Conservation (phyloP, 225 moss, liverwort and hornwort species). For the Marchantia paleacea region DNA sequence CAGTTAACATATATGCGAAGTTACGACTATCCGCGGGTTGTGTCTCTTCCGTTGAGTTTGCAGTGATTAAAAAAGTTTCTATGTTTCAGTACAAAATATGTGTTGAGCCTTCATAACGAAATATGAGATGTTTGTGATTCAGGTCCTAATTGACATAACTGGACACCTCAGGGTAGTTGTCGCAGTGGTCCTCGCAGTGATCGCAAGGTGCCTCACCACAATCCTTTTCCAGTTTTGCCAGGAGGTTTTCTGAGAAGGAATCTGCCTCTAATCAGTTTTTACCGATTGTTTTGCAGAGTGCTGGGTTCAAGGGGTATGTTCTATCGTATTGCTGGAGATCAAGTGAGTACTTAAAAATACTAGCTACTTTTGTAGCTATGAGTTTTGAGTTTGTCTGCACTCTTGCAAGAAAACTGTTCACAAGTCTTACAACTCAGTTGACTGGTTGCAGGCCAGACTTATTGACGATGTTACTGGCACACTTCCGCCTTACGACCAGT, state of each 20-base stretch:
- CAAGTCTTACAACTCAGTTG: neutral
- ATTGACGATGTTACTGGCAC: constrained; percentile 98
- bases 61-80: neutral
- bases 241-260: neutral
- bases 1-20: neutral
- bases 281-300: constrained; percentile 52
- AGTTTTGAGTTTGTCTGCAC: neutral
- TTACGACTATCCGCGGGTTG: neutral
- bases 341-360: constrained; percentile 45
- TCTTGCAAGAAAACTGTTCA: neutral
- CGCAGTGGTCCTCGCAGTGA: constrained; percentile 72
- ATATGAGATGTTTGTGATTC: constrained; percentile 8
- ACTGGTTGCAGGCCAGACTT: constrained; percentile 72
- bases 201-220: constrained; percentile 62
- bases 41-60: neutral
- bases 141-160: constrained; percentile 88
- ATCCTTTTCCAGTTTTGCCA: neutral
- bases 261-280: neutral
- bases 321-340: constrained; percentile 90
- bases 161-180: constrained; percentile 77
- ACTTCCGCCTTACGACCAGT: constrained; percentile 97
- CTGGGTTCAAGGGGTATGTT: constrained; percentile 84
- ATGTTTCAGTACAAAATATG: neutral
- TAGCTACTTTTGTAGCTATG: neutral
- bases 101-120: neutral